Evolutionary conservation across 2,329 filamentous ascomycete genomes (phyloP).

Genomic region (Alternaria gaisen): DNA sequence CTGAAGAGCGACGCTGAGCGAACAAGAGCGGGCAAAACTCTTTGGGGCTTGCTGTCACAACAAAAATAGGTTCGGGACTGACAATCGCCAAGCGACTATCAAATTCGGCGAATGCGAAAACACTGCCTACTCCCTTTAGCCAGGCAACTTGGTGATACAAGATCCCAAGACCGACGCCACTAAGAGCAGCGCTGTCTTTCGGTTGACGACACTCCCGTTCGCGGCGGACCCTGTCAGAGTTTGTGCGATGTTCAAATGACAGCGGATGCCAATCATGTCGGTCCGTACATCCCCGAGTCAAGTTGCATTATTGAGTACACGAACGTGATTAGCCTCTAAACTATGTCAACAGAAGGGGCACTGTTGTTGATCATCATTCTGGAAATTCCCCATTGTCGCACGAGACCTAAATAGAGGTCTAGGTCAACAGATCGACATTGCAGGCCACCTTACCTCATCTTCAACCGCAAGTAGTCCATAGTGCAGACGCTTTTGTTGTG

Average conservation of each 20-base stretch:
- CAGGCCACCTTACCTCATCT: slow-evolving; percentile 5
- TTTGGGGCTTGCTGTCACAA: neutral
- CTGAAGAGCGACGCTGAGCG: neutral
- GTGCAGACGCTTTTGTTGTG: slow-evolving; percentile 4
- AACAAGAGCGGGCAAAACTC: neutral
- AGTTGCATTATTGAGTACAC: slow-evolving; percentile 4
- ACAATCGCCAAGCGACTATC: neutral
- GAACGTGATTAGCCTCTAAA: neutral
- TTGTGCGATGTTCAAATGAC: slow-evolving; percentile 1
- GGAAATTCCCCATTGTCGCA: slow-evolving; percentile 1
- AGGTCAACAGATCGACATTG: slow-evolving; percentile 12
- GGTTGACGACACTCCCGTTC: neutral
- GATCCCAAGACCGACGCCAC: neutral
- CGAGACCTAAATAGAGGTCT: slow-evolving; percentile 2
- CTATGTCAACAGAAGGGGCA: neutral
- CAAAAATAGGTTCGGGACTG: neutral
- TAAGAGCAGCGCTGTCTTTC: neutral
- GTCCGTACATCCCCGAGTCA: neutral
- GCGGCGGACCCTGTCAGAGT: neutral
- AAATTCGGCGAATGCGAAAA: neutral
- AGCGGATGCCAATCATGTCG: slow-evolving; percentile 1
- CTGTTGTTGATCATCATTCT: slow-evolving; percentile 6
- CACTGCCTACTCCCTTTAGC: neutral
- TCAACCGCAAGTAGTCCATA: neutral
- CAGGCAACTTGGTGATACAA: neutral